A percentile compares a stretch with the other conserved stretches of the same genome.
Conservation (phyloP, 2,329 filamentous ascomycete species). For the Alternaria consortialis region DNA sequence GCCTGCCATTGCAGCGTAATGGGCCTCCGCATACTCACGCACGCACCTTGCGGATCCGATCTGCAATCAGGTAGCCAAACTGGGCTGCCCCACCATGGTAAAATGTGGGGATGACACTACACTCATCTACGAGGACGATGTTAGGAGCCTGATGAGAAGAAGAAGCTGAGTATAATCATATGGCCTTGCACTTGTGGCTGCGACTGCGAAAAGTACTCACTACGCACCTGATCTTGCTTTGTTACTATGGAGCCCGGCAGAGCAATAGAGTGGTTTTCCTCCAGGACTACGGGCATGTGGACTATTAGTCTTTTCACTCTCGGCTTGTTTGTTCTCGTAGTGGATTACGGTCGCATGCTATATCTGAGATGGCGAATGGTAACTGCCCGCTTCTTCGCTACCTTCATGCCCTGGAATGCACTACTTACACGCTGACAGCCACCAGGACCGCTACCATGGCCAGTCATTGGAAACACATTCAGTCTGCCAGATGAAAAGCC, state of each 20-base stretch:
- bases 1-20: not conserved
- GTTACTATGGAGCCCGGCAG: no score
- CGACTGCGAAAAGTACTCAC: no score
- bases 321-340: slow-evolving; percentile 27
- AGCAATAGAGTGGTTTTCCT: no score
- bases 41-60: not conserved
- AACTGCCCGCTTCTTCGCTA: not conserved
- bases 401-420: no score
- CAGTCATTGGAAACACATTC: slow-evolving; percentile 65
- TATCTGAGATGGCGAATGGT: slow-evolving; percentile 60
- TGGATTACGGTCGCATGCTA: slow-evolving; percentile 61
- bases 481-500: slow-evolving; percentile 64
- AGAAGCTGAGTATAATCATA: no score
- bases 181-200: no score
- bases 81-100: not conserved
- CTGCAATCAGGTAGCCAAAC: not conserved
- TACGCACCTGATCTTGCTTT: no score
- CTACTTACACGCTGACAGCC: slow-evolving; percentile 50
- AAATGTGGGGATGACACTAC: not conserved
- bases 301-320: not conserved
- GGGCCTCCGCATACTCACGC: not conserved
- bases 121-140: not conserved
- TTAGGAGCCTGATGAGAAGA: not conserved
- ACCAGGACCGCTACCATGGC: slow-evolving; percentile 63
- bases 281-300: not conserved